A percentile compares a stretch with the other conserved stretches of the same genome.
Conservation (phyloP, 805 yeast species). For the Ogataea populi-albae region DNA sequence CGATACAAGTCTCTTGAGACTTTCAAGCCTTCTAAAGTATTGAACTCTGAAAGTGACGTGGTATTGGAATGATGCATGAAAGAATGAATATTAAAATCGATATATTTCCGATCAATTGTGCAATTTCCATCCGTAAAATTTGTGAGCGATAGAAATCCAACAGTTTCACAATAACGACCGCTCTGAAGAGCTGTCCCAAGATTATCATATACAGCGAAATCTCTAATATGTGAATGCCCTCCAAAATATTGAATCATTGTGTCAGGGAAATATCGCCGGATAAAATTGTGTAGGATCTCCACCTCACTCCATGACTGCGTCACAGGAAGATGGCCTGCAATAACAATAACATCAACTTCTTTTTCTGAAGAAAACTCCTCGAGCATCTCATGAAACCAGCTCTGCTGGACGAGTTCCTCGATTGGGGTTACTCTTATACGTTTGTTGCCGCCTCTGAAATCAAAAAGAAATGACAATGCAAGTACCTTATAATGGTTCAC, state of each 20-base stretch:
- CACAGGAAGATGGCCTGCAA: conserved; percentile 81
- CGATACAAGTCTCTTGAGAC: conserved; percentile 43
- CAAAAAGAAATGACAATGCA: conserved; percentile 76
- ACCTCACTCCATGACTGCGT: conserved; percentile 54
- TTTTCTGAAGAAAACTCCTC: conserved; percentile 29
- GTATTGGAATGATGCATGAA: conserved; percentile 59
- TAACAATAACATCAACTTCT: conserved; percentile 60
- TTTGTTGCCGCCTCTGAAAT: conserved; percentile 60
- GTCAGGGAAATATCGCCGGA: conserved; percentile 60
- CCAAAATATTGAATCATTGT: conserved; percentile 82
- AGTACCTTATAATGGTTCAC: conserved; percentile 50
- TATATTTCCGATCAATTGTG: conserved; percentile 57
- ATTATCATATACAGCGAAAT: conserved; percentile 66
- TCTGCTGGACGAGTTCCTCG: conserved; percentile 46
- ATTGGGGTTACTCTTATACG: conserved; percentile 65
- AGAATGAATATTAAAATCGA: conserved; percentile 77
- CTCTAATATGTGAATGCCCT: conserved; percentile 92
- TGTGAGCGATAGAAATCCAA: conserved; percentile 75
- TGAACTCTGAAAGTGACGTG: conserved; percentile 35
- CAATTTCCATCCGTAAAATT: conserved; percentile 13
- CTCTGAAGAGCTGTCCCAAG: conserved; percentile 80
- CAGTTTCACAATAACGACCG: conserved; percentile 89
- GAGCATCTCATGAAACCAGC: conserved; percentile 61
- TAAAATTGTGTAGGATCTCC: conserved; percentile 40
- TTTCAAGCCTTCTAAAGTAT: conserved; percentile 52